Conservation (phyloP, 2,329 filamentous ascomycete species). For the Paradendryphiella salina region DNA sequence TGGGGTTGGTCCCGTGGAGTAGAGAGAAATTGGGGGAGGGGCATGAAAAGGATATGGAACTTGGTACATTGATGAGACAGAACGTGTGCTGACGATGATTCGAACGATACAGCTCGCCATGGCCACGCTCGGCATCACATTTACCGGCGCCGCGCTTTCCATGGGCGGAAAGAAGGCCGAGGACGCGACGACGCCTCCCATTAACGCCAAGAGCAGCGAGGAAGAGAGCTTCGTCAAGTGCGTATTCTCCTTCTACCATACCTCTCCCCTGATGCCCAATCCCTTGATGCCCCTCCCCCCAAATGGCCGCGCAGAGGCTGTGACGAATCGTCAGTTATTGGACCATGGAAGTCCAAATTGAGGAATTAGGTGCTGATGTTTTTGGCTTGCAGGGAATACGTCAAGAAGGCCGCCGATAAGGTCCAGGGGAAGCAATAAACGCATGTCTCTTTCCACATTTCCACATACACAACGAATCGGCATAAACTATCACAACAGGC, state of each 20-base stretch:
- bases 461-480: too few species aligned
- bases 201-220: slow-evolving; percentile 67
- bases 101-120: slow-evolving; percentile 59
- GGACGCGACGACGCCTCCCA: slow-evolving; percentile 53
- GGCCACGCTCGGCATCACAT: slow-evolving; percentile 50
- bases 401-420: slow-evolving; percentile 45
- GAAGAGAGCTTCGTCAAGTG: slow-evolving; percentile 72
- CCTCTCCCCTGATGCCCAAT: neutral
- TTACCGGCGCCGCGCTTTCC: slow-evolving; percentile 43
- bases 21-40: neutral
- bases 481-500: neutral
- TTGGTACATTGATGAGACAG: neutral
- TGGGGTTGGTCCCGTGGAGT: neutral
- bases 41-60: neutral
- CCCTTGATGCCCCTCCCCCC: too few species aligned
- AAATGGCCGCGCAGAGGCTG: too few species aligned
- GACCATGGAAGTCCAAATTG: too few species aligned
- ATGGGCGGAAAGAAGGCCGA: slow-evolving; percentile 51
- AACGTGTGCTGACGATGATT: neutral
- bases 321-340: too few species aligned
- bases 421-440: slow-evolving; percentile 26
- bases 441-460: too few species aligned
- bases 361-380: too few species aligned
- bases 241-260: slow-evolving; percentile 23
- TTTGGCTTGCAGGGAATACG: slow-evolving; percentile 37